Base-by-base conservation (phyloP, 1,284 basidiomycete species). In the Malassezia pachydermatis region DNA sequence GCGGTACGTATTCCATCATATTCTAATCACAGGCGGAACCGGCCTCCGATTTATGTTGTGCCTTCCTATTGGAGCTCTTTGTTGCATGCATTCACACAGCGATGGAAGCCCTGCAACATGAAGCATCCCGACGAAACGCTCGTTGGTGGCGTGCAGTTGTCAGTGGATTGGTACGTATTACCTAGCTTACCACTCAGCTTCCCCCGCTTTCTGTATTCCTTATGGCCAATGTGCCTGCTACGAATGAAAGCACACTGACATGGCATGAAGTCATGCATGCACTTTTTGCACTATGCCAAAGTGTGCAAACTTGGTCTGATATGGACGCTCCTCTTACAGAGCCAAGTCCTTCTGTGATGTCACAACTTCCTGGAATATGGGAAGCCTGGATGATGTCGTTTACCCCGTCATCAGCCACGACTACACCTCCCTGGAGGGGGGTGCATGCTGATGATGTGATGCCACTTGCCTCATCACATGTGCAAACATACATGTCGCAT, bases 141-240 rank as follows among this genome's bases (percentile, higher is more conserved):
- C 29, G 17, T 8, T 19, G n/a, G 4, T 43, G 40, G 47, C 40
- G 47, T 13, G 29, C 24, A 14, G 22, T 43, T 9, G 7, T 43
- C 16, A 41, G 47, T 10, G 41, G 34, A 22, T 9, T 43, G 5
- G 28, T 41, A 32, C 40, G 40, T 32, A 4, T 32, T 13, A 7
- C 5, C 19, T 1, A 22, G 8, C 40, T 22, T 7, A 28, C 40
- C 40, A 10, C n/a, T n/a, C 40, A 29, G 8, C 11, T 48, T 8
- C 46, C 46, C 6, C 46, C 46, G 4, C 27, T 48, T 6, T 16
- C 34, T n/a, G 24, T 24, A 13, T 42, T 30, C 13, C 33, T 48
- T 14, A 29, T 22, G n/a, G 17, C 14, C 19, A 9, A 16, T 22
- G 34, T 20, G 22, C 45, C 45, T 7, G 11, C 20, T 8, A n/a